Evolutionary conservation across 495 filamentous ascomycete species (phyloP), one percentile per base, ranked within the genome.

Genomic region (Darksidea phi): DNA sequence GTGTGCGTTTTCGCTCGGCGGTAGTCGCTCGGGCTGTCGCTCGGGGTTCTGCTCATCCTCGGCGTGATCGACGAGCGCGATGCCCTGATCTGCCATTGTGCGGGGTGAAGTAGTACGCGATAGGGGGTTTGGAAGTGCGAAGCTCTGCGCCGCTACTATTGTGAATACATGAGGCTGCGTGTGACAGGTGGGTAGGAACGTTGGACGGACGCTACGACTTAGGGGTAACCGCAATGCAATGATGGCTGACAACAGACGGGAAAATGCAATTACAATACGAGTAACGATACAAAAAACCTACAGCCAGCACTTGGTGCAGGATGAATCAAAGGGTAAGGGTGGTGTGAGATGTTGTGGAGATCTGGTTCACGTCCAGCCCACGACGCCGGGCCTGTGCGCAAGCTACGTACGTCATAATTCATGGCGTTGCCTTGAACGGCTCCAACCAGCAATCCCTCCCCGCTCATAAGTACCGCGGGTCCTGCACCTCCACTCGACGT

Each of bases 41-140:
- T 66, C 46, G 46, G 57, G 34, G 13, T 42, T 20, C 60, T 61
- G 49, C 20, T 54, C 37, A 54, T 73, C 41, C 45, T 73, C 47
- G 46, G 72, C 75, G 54, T 76, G 75, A 69, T 86, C 81, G 59
- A 83, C 73, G 17, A 88, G 78, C 42, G 56, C 70, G 61, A 88
- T 88, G 70, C 82, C 79, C 69, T 84, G 83, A 55, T 86, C 84
- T 64, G 82, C 82, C 64, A 85, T 63, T 15, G 13, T 59, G 24
- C 21, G 12, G n/a, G n/a, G 4, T 43, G 43, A 10, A 12, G 20
- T 20, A 48, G 20, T 51, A 15, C 1, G 21, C 5, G 2, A 1
- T 13, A 52, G 32, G 43, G 18, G 17, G 11, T 7, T 8, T 38
- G 42, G 12, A 48, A 26, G 6, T 20, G 36, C 42, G 36, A 41